Percentiles rank a stretch among this genome's conserved stretches.
These are phyloP conservation scores for Bolboschoenus planiculmis DNA, from an alignment of 176 grass and related monocot species.

Conservation along the genomic window DNA sequence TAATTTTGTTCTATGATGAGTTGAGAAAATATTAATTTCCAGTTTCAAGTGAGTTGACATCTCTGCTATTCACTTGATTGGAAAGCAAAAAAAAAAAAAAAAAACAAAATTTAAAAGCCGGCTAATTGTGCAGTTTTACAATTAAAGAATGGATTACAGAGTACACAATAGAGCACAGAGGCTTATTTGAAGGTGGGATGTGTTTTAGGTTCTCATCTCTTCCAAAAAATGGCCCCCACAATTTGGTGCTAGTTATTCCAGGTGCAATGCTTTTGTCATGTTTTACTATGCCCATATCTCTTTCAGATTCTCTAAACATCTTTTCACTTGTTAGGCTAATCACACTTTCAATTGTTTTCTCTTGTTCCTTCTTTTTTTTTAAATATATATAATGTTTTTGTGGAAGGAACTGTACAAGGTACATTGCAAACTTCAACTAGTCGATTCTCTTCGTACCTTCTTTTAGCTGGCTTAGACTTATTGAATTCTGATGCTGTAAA, in stretches of 20 bases:
- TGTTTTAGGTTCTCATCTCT: constrained; percentile 57
- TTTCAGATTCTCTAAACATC: constrained; percentile 35
- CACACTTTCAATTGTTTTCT: constrained; percentile 28
- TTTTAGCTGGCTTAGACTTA: constrained; percentile 10
- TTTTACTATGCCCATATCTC: constrained; percentile 28
- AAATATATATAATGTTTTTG: neutral
- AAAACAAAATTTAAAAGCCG: neutral
- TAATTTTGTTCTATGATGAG: constrained; percentile 33
- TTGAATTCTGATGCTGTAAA: neutral
- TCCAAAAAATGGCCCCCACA: constrained; percentile 40
- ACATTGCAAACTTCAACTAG: constrained; percentile 15
- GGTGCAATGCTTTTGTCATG: constrained; percentile 40
- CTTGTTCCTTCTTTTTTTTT: neutral
- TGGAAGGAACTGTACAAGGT: constrained; percentile 22
- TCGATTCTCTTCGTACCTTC: constrained; percentile 29
- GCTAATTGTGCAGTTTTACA: constrained; percentile 17
- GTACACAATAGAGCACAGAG: constrained; percentile 17
- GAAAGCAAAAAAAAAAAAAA: too few species aligned
- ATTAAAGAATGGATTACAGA: constrained; percentile 46
- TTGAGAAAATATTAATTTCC: too few species aligned
- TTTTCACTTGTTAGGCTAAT: constrained; percentile 40
- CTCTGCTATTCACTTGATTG: neutral
- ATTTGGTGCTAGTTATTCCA: constrained; percentile 30
- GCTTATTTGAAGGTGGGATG: constrained; percentile 42
- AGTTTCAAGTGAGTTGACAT: neutral